Evolutionary conservation across 208 protist genomes (phyloP).

Genomic region (Leishmania guyanensis): DNA sequence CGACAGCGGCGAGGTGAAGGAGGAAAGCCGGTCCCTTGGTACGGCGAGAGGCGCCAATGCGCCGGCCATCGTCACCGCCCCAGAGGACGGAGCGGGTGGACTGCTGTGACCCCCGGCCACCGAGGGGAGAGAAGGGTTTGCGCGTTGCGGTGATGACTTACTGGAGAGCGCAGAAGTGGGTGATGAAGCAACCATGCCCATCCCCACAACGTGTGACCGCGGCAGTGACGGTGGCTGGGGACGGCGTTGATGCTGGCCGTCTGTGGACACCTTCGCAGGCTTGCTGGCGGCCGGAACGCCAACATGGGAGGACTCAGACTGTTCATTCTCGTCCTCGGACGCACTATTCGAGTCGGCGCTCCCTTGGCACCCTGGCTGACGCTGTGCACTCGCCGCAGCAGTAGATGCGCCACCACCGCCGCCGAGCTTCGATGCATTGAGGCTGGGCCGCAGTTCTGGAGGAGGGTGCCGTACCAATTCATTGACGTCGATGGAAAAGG

Average conservation of each 20-base stretch:
- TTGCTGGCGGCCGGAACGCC: background rate
- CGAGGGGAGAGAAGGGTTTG: background rate
- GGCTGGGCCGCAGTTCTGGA: background rate
- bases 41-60: background rate
- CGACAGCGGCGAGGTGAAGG: background rate
- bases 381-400: background rate
- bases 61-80: background rate
- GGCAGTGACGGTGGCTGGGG: background rate
- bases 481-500: slow-evolving; percentile 39
- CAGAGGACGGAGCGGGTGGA: background rate
- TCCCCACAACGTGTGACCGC: background rate
- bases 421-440: background rate
- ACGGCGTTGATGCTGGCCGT: background rate
- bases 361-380: background rate
- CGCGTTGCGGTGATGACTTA: background rate
- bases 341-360: background rate
- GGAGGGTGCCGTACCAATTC: background rate
- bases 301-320: background rate
- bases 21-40: background rate
- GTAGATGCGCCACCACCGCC: slow-evolving; percentile 2
- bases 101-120: background rate
- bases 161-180: slow-evolving; percentile 5
- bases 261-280: background rate
- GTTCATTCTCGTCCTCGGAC: background rate
- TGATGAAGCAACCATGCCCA: background rate